Percentiles rank a stretch among this genome's conserved stretches.
phyloP scores from a whole-genome alignment of 345 rosid genomes.

The Clarkia xantiana region DNA sequence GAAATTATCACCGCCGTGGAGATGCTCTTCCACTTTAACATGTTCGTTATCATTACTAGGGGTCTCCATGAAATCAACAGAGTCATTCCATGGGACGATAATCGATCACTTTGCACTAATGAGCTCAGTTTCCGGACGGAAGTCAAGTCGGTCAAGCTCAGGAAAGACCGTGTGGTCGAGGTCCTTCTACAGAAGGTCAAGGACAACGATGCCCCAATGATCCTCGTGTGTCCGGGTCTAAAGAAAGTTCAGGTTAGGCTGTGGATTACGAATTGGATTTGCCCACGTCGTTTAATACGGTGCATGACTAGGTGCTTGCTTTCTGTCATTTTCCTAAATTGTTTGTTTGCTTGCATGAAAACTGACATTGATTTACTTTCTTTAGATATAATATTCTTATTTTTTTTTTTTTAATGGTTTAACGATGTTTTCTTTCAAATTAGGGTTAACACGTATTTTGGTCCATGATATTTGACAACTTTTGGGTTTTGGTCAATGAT shows the following conservation, averaged over 20 bases:
- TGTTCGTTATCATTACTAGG: slow-evolving; percentile 24
- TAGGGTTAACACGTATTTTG: no score
- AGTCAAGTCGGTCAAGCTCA: slow-evolving; percentile 22
- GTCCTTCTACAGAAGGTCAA: slow-evolving; percentile 20
- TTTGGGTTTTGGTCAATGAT: no score
- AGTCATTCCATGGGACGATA: slow-evolving; percentile 33
- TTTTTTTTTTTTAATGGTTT: no score
- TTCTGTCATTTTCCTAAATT: no score
- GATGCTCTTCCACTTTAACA: slow-evolving; percentile 25
- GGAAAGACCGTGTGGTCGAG: slow-evolving; percentile 24
- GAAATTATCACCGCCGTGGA: slow-evolving; percentile 18
- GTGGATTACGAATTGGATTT: slow-evolving; percentile 23
- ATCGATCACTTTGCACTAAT: slow-evolving; percentile 18
- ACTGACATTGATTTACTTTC: no score
- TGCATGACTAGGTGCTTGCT: slow-evolving; percentile 30
- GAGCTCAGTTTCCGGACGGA: slow-evolving; percentile 30
- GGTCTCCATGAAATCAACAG: slow-evolving; percentile 15
- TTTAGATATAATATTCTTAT: no score
- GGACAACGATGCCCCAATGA: slow-evolving; percentile 19
- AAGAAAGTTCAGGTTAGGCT: slow-evolving; percentile 37
- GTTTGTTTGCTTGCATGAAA: no score
- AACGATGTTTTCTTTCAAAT: no score
- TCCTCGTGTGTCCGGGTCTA: slow-evolving; percentile 26
- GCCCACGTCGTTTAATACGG: slow-evolving; percentile 23
- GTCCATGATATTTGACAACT: no score